Conservation (phyloP, 768 basidiomycete genomes). For the Amanita polypyramis region DNA sequence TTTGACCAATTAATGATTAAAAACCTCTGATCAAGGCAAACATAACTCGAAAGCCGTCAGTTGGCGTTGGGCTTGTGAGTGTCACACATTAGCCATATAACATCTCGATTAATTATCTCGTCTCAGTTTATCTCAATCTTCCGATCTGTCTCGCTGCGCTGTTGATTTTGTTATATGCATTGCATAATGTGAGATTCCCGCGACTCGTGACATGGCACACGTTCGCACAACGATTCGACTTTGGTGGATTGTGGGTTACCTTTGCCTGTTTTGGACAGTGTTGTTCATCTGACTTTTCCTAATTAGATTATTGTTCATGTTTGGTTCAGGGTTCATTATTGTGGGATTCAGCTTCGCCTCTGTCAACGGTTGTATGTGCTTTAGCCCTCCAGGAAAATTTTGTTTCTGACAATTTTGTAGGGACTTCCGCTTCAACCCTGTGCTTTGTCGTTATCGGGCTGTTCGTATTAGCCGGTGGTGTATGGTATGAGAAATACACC, state of each 20-base stretch:
- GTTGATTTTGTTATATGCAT: constrained; percentile 45
- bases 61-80: constrained; percentile 86
- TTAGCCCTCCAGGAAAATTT: constrained; percentile 3
- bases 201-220: constrained; percentile 44
- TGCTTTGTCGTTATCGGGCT: constrained; percentile 47
- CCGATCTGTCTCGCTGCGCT: constrained; percentile 59
- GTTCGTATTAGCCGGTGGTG: constrained; percentile 44
- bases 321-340: constrained; percentile 61
- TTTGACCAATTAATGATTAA: constrained; percentile 6
- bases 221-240: constrained; percentile 57
- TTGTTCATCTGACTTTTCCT: not conserved
- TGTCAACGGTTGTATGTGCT: constrained; percentile 51
- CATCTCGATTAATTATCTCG: constrained; percentile 9
- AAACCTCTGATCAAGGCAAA: constrained; percentile 18
- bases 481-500: constrained; percentile 58
- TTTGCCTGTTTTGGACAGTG: no score
- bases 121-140: constrained; percentile 71
- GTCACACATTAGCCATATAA: constrained; percentile 1
- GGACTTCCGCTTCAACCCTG: constrained; percentile 54
- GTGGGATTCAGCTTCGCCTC: constrained; percentile 75
- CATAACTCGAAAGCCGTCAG: constrained; percentile 27
- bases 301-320: constrained; percentile 60
- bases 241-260: constrained; percentile 59
- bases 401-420: constrained; percentile 26
- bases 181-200: constrained; percentile 43